These are phyloP conservation scores for Withania somnifera DNA, from an alignment of 305 asterid species.

Conservation along the genomic window DNA sequence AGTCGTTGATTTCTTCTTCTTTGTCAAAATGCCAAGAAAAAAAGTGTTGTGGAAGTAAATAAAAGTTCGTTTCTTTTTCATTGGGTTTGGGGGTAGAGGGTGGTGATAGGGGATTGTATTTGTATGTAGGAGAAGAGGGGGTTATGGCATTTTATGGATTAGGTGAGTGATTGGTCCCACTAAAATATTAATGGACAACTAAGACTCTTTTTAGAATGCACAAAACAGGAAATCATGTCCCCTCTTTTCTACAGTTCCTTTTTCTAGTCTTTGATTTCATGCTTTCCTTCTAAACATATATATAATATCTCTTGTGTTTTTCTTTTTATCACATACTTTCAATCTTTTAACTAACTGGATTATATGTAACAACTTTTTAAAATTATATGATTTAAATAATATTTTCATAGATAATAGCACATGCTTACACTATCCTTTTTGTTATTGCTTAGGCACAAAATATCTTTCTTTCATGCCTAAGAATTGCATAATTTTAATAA, in stretches of 20 bases:
- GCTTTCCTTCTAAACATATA: background rate
- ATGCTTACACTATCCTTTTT: too few relatives aligned
- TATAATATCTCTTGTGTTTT: background rate
- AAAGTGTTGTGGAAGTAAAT: background rate
- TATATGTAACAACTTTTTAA: too few relatives aligned
- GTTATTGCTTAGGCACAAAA: too few relatives aligned
- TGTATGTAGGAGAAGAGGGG: background rate
- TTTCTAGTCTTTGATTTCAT: slow-evolving; percentile 4
- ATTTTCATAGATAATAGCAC: too few relatives aligned
- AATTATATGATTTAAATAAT: too few relatives aligned
- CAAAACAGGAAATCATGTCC: slow-evolving; percentile 25
- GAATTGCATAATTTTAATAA: too few relatives aligned
- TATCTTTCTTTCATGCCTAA: too few relatives aligned
- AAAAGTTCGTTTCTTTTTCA: background rate
- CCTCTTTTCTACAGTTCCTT: slow-evolving; percentile 9
- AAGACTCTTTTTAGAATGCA: slow-evolving; percentile 14
- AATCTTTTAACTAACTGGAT: too few relatives aligned
- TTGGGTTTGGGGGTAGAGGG: too few relatives aligned
- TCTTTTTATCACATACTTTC: background rate
- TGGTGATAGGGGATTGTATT: too few relatives aligned
- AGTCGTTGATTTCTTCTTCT: background rate
- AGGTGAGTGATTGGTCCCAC: slow-evolving; percentile 30
- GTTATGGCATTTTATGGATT: slow-evolving; percentile 25
- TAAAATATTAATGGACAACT: slow-evolving; percentile 35
- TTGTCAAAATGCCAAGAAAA: slow-evolving; percentile 19